Base-by-base conservation (phyloP, 495 filamentous ascomycete species). In the Bryoglossum gracile region DNA sequence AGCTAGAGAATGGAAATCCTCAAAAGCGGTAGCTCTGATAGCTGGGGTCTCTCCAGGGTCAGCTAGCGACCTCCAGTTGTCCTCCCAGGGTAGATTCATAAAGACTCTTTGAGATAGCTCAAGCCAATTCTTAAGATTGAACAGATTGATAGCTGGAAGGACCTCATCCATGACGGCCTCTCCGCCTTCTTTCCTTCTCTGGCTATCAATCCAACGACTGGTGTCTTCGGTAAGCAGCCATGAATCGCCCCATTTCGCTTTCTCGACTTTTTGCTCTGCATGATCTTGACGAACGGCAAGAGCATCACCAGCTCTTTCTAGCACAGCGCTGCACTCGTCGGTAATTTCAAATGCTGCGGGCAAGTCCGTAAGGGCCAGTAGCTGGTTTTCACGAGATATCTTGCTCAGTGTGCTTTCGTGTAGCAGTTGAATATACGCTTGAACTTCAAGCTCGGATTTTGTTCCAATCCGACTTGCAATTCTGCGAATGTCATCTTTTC, bases 301-400 rank as follows among this genome's bases (percentile, higher is more conserved):
- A 9, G 67, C 64, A 49, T 87, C 79, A 0, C 81, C 88, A 22
- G 82, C 77, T 34, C 68, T 60, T 43, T 94, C 86, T 2, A 95
- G 72, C n/a, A 74, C 70, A 1, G 62, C 63, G 47, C 73, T 77
- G 54, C 83, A 84, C 46, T 79, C 70, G n/a, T 71, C 63, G 46
- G 78, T 79, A 18, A 96, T 61, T 57, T 96, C 87, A 2, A 76
- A 46, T 0, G 91, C 90, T 19, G 87, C 81, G 1, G 88, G 80
- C 0, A 89, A 57, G 37, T 87, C 73, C 50, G 49, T 56, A 13
- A 62, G 47, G 46, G 55, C 57, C 8, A 72, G 16, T 13, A 47
- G 35, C 39, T 18, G 28, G n/a, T 41, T 38, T 0, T 49, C 45
- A 18, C 39, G 28, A 17, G 13, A 44, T 36, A 47, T 54, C 18